Conservation (phyloP, 1,139 yeast genomes). For the Debaryomyces subglobosus region DNA sequence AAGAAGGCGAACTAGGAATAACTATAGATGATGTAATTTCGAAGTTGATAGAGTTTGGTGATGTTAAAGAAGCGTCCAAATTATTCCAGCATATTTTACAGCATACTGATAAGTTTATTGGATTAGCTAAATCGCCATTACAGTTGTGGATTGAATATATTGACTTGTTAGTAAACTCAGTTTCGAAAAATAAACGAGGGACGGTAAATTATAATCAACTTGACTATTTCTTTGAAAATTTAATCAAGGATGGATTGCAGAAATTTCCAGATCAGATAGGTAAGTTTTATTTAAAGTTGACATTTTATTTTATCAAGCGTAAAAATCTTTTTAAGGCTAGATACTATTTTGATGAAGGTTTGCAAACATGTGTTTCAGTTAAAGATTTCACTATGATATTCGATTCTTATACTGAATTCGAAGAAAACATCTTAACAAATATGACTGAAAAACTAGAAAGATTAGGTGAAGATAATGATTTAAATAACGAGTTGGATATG, state of each 20-base stretch:
- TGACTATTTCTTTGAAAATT: constrained; percentile 22
- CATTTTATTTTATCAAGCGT: constrained; percentile 46
- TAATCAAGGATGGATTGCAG: constrained; percentile 39
- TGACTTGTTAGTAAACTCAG: constrained; percentile 37
- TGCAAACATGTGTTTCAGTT: constrained; percentile 50
- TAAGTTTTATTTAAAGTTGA: constrained; percentile 51
- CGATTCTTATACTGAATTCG: constrained; percentile 65
- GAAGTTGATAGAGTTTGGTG: constrained; percentile 29
- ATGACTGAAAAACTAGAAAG: constrained; percentile 33
- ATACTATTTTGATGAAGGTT: constrained; percentile 51
- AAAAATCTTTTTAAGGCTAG: constrained; percentile 46
- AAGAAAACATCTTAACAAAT: constrained; percentile 51
- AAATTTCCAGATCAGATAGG: constrained; percentile 67
- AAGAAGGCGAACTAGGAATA: constrained; percentile 6
- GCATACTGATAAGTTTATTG: constrained; percentile 16
- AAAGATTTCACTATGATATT: constrained; percentile 67
- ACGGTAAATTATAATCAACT: constrained; percentile 19
- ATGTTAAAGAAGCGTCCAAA: constrained; percentile 16
- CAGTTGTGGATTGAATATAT: constrained; percentile 51
- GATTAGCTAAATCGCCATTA: constrained; percentile 18
- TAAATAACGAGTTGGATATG: constrained; percentile 37
- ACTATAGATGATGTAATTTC: constrained; percentile 23
- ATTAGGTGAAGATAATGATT: constrained; percentile 18
- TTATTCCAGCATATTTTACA: constrained; percentile 20
- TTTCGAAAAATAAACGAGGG: constrained; percentile 14